A percentile compares a stretch with the other conserved stretches of the same genome.
phyloP scores from a whole-genome alignment of 164 flowering plant genomes.

The Tinospora cordifolia region DNA sequence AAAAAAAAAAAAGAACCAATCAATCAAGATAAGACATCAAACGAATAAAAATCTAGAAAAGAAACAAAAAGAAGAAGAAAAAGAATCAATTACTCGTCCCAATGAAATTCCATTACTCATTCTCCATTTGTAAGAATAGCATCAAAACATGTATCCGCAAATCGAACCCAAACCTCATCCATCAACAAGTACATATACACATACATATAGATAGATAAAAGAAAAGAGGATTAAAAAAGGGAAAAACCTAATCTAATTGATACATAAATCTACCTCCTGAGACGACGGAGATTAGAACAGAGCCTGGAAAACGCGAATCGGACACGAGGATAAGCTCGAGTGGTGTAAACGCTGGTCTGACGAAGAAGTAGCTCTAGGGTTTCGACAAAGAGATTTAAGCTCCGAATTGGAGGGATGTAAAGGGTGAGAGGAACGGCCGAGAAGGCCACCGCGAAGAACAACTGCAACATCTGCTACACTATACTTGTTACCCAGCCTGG shows the following conservation, averaged over 20 bases:
- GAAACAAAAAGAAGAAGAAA: too few relatives aligned
- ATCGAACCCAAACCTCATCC: too few relatives aligned
- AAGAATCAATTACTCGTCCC: too few relatives aligned
- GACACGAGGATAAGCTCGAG: slow-evolving; percentile 43
- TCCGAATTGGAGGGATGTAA: slow-evolving; percentile 66
- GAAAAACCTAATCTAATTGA: neutral
- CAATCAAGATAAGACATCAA: too few relatives aligned
- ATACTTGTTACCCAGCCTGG: neutral
- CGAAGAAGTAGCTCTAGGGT: slow-evolving; percentile 44
- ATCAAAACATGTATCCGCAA: too few relatives aligned
- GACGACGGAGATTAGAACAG: slow-evolving; percentile 32
- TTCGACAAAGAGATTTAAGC: slow-evolving; percentile 66
- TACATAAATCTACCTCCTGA: slow-evolving; percentile 25
- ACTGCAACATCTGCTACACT: slow-evolving; percentile 40
- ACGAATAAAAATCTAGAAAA: too few relatives aligned
- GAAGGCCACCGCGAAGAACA: slow-evolving; percentile 62
- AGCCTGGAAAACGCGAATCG: slow-evolving; percentile 42
- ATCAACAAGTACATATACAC: too few relatives aligned
- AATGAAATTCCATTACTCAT: too few relatives aligned
- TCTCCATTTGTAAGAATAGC: too few relatives aligned
- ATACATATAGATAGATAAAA: too few relatives aligned
- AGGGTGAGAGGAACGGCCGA: slow-evolving; percentile 68
- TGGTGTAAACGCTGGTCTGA: slow-evolving; percentile 29
- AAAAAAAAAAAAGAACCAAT: too few relatives aligned
- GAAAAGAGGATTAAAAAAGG: too few relatives aligned